Percentiles rank a stretch among this genome's conserved stretches.
Conservation (phyloP, 352 stramenopile genomes). For the Globisporangium solare region DNA sequence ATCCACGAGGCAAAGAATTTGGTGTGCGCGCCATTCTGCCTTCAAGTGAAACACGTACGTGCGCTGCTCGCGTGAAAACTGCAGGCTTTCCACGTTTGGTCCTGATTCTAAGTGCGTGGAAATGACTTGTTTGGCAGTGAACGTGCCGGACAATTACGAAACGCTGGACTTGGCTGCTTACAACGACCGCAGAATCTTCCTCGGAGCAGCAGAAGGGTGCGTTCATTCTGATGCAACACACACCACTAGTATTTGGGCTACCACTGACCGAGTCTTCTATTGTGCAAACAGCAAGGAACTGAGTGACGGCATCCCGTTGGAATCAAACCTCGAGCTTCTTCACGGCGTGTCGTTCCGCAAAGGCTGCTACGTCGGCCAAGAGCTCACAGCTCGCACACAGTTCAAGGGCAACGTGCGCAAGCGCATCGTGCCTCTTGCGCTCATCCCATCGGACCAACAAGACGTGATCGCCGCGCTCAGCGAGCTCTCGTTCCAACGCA, state of each 20-base stretch:
- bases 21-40: slow-evolving; percentile 59
- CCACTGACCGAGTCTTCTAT: background rate
- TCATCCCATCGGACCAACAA: slow-evolving; percentile 45
- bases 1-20: slow-evolving; percentile 65
- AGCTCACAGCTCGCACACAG: slow-evolving; percentile 92
- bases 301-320: slow-evolving; percentile 84
- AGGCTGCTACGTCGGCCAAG: slow-evolving; percentile 94
- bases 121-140: slow-evolving; percentile 33
- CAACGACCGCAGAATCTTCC: slow-evolving; percentile 54
- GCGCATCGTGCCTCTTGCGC: slow-evolving; percentile 65
- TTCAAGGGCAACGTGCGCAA: slow-evolving; percentile 90
- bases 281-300: slow-evolving; percentile 56
- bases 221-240: background rate
- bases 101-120: slow-evolving; percentile 4
- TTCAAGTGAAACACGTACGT: slow-evolving; percentile 20
- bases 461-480: slow-evolving; percentile 49
- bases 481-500: slow-evolving; percentile 53
- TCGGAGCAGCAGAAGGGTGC: slow-evolving; percentile 76
- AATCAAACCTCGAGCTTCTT: slow-evolving; percentile 91
- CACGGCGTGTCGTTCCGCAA: slow-evolving; percentile 91
- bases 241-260: background rate
- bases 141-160: slow-evolving; percentile 36
- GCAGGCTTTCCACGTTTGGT: too few relatives aligned
- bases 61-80: too few relatives aligned
- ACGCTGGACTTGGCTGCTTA: slow-evolving; percentile 41